Percentiles rank a stretch among this genome's conserved stretches.
Evolutionary conservation across 2,329 filamentous ascomycete genomes (phyloP).

Genomic region (Hymenoscyphus occultus): DNA sequence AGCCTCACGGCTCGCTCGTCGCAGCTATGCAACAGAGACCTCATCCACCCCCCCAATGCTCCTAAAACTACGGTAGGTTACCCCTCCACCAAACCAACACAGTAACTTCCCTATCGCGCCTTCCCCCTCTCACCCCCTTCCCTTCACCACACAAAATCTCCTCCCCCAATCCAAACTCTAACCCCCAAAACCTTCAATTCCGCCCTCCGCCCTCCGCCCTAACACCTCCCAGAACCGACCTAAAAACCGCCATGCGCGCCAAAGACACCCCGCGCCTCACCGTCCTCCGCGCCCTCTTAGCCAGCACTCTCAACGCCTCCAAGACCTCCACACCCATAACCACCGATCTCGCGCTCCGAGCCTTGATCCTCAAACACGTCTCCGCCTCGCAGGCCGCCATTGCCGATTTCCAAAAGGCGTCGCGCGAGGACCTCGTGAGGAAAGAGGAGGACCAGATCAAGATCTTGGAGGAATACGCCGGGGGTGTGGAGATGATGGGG

Average conservation of each 20-base stretch:
- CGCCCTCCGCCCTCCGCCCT: conserved; percentile 7
- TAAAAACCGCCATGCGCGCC: conserved; percentile 64
- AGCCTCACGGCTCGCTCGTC: conserved; percentile 23
- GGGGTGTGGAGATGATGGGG: conserved; percentile 53
- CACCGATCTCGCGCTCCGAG: conserved; percentile 67
- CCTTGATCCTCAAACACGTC: conserved; percentile 63
- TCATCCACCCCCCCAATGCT: conserved; percentile 36
- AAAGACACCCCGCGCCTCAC: conserved; percentile 63
- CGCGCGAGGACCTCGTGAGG: conserved; percentile 64
- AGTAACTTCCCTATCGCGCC: neutral
- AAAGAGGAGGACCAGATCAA: conserved; percentile 66
- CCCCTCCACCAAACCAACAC: neutral
- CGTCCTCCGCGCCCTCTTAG: conserved; percentile 66
- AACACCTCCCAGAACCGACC: conserved; percentile 42
- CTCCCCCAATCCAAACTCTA: no score
- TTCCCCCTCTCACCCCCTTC: neutral
- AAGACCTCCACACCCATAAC: conserved; percentile 69
- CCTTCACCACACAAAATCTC: neutral
- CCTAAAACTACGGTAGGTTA: conserved; percentile 37
- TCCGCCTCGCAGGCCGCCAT: conserved; percentile 56
- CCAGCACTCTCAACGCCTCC: conserved; percentile 70
- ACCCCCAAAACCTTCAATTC: neutral
- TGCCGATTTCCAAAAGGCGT: conserved; percentile 61
- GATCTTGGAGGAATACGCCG: conserved; percentile 64
- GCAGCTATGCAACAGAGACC: conserved; percentile 31